Base-by-base conservation (phyloP, 2,329 filamentous ascomycete species). In the Alternaria consortialis region DNA sequence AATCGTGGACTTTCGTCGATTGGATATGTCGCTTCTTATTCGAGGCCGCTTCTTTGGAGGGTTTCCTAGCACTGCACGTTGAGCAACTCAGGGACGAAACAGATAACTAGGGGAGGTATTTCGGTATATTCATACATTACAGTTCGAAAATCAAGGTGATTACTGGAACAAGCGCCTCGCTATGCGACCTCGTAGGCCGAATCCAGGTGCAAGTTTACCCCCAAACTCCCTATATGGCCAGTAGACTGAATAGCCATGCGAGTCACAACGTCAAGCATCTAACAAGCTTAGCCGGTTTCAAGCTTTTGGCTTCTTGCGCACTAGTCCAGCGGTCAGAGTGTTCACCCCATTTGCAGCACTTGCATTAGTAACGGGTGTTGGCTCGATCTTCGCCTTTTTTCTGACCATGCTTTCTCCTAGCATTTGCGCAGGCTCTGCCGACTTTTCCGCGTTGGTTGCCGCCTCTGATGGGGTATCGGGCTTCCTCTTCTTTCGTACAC, bases 401-500 rank as follows among this genome's bases (percentile, higher is more conserved):
- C 74, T 68, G 11, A 77, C 71, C 51, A 74, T 40, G 0, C 63
- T 67, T 17, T 67, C 68, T 20, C 63, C 69, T 27, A 76, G 55
- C 6, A 62, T 54, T 34, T 70, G 60, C 13, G 66, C 58, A 17
- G 54, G 54, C 31, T 66, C 61, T 8, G 43, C 36, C 27, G 36
- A 25, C 7, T 63, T 55, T 27, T 53, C 47, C n/a, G 57, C 39
- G 13, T 32, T 15, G 53, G 37, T 36, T n/a, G 53, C 48, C 32
- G 37, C 42, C 27, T 58, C 62, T n/a, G 56, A 56, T 12, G 62
- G 37, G 1, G n/a, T 56, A 31, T 74, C 65, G 17, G 73, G 70
- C 52, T 77, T 79, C 62, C 75, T 71, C 66, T 76, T 77, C 71
- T 77, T 79, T 52, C 72, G 68, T 44, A 76, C 75, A 12, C 71